A percentile compares a stretch with the other conserved stretches of the same genome.
phyloP scores from a whole-genome alignment of 2,329 filamentous ascomycete genomes.

The Alternaria triticimaculans region DNA sequence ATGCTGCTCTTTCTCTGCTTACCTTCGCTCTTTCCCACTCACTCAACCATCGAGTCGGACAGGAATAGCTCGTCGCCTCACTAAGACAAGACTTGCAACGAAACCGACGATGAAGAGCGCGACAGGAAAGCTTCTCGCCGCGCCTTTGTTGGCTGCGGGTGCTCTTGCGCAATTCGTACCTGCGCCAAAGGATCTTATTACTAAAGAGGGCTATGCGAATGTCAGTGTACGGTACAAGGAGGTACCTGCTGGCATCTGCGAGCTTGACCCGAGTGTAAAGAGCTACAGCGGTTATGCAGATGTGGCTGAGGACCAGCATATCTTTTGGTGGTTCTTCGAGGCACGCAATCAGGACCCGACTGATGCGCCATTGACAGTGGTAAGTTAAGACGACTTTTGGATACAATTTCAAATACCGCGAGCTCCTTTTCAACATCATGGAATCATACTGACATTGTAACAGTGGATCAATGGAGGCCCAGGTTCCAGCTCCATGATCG shows the following conservation, averaged over 20 bases:
- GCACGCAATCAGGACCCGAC: constrained; percentile 57
- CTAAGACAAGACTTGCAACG: neutral
- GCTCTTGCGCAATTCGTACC: constrained; percentile 53
- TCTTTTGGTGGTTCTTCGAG: constrained; percentile 66
- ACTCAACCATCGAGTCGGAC: neutral
- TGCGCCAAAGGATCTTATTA: constrained; percentile 53
- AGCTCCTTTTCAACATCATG: neutral
- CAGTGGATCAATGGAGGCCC: constrained; percentile 64
- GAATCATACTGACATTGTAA: neutral
- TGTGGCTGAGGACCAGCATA: constrained; percentile 58
- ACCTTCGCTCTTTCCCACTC: neutral
- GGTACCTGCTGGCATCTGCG: constrained; percentile 61
- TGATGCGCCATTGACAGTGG: constrained; percentile 62
- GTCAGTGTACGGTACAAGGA: constrained; percentile 66
- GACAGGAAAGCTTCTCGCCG: constrained; percentile 13
- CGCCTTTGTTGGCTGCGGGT: constrained; percentile 27
- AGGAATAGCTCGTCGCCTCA: neutral
- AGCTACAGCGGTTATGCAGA: constrained; percentile 64
- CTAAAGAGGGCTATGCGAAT: constrained; percentile 53
- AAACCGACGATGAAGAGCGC: constrained; percentile 14
- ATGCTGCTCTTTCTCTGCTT: neutral
- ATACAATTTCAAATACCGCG: neutral
- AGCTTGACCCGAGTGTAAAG: constrained; percentile 63
- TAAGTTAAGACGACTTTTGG: neutral
- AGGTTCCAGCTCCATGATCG: constrained; percentile 65